Evolutionary conservation across 2,329 filamentous ascomycete species (phyloP).

Genomic region (Xylariales sp.): DNA sequence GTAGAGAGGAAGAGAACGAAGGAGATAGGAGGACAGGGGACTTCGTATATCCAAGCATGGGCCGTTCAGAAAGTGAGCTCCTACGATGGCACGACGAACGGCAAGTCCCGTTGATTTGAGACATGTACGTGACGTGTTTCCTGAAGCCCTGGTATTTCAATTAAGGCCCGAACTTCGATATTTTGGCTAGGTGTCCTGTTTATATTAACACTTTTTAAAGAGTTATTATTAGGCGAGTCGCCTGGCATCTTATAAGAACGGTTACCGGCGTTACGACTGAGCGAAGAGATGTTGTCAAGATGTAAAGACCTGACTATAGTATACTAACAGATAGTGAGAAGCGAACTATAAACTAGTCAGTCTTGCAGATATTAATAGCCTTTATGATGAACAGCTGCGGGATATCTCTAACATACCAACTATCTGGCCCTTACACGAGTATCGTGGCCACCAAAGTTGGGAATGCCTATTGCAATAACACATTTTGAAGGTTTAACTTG

Average conservation of each 20-base stretch:
- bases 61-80: neutral
- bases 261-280: no score
- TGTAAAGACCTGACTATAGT: neutral
- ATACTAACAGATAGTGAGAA: constrained; percentile 12
- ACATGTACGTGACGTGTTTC: neutral
- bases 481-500: constrained; percentile 16
- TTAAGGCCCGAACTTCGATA: no score
- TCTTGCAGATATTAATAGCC: constrained; percentile 13
- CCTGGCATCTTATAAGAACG: neutral
- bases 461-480: constrained; percentile 3
- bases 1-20: constrained; percentile 10
- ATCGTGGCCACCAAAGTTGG: constrained; percentile 1
- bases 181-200: no score
- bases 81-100: no score
- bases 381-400: constrained; percentile 18
- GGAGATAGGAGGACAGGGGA: neutral
- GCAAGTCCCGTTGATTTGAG: neutral
- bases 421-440: constrained; percentile 9
- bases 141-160: no score
- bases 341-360: constrained; percentile 10
- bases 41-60: neutral
- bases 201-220: no score
- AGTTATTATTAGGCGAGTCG: neutral
- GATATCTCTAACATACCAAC: constrained; percentile 12
- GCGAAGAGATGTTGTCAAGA: no score